A percentile compares a stretch with the other conserved stretches of the same genome.
Evolutionary conservation across 139 green algal genomes (phyloP).

Genomic region (Coelastrella sp.): DNA sequence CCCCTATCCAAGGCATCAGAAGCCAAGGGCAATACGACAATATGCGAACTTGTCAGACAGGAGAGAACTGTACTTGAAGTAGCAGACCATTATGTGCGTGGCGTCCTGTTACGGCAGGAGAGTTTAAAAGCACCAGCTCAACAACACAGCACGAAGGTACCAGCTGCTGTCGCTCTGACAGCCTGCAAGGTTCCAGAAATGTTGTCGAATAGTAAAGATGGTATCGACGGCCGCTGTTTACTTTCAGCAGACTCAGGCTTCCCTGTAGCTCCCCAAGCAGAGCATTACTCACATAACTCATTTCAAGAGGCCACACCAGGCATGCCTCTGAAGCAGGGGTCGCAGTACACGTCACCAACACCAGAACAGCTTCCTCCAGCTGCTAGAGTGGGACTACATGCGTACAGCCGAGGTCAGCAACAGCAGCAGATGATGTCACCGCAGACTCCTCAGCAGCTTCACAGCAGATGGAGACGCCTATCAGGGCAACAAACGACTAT

Average conservation of each 20-base stretch:
- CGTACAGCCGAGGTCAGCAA: neutral
- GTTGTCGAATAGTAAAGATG: too few species aligned
- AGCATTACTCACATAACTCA: too few species aligned
- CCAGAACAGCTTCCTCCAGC: constrained; percentile 35
- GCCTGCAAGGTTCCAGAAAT: neutral
- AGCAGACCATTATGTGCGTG: too few species aligned
- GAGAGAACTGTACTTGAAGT: too few species aligned
- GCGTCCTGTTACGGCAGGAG: too few species aligned
- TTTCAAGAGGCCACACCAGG: too few species aligned
- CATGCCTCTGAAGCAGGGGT: neutral
- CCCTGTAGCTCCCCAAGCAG: too few species aligned
- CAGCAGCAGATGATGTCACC: neutral
- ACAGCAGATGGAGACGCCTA: neutral
- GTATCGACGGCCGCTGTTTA: too few species aligned
- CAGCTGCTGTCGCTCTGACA: neutral
- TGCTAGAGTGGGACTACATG: neutral
- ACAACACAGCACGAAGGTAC: neutral
- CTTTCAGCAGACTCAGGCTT: too few species aligned
- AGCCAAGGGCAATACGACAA: too few species aligned
- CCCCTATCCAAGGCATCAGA: neutral
- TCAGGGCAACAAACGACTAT: neutral
- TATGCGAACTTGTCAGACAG: too few species aligned
- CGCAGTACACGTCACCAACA: constrained; percentile 10
- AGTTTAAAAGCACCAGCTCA: neutral
- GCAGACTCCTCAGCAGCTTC: neutral